Conservation (phyloP, 164 flowering plant species). For the Santalum album region DNA sequence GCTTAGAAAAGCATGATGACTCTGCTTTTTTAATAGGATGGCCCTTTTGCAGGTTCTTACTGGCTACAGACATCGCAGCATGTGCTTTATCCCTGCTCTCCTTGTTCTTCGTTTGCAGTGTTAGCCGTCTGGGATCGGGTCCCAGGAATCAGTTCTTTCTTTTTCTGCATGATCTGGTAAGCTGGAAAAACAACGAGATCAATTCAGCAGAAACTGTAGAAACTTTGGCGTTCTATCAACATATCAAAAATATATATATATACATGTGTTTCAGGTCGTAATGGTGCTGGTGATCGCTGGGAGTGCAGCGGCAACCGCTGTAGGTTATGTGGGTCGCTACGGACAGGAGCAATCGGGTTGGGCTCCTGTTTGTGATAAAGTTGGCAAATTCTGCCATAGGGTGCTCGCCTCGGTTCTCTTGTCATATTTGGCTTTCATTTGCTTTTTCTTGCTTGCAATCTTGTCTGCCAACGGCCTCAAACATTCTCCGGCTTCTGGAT, state of each 20-base stretch:
- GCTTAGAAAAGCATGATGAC: too few species aligned
- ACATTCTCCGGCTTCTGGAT: too few species aligned
- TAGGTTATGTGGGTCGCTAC: constrained; percentile 33
- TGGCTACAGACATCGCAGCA: constrained; percentile 24
- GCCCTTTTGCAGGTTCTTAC: constrained; percentile 36
- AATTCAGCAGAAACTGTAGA: too few species aligned
- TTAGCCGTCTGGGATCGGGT: constrained; percentile 8
- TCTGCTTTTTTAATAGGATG: background rate
- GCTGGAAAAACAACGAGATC: background rate
- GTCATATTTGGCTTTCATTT: constrained; percentile 33
- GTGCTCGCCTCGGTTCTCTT: constrained; percentile 16
- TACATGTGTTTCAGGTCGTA: constrained; percentile 28
- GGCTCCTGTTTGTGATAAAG: constrained; percentile 35
- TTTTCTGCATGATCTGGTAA: constrained; percentile 54
- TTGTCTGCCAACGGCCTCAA: constrained; percentile 21
- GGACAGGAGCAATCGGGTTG: constrained; percentile 48
- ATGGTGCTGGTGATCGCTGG: constrained; percentile 34
- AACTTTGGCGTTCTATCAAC: too few species aligned
- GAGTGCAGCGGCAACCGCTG: constrained; percentile 46
- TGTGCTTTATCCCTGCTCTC: constrained; percentile 35
- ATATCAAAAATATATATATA: too few species aligned
- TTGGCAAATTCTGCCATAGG: constrained; percentile 37
- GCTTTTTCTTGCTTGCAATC: constrained; percentile 27
- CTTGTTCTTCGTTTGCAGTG: constrained; percentile 12
- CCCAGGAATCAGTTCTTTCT: constrained; percentile 25